Percentiles rank a stretch among this genome's conserved stretches.
These are phyloP conservation scores for Coniochaeta prunicola DNA, from an alignment of 2,329 filamentous ascomycete species.

Conservation along the genomic window DNA sequence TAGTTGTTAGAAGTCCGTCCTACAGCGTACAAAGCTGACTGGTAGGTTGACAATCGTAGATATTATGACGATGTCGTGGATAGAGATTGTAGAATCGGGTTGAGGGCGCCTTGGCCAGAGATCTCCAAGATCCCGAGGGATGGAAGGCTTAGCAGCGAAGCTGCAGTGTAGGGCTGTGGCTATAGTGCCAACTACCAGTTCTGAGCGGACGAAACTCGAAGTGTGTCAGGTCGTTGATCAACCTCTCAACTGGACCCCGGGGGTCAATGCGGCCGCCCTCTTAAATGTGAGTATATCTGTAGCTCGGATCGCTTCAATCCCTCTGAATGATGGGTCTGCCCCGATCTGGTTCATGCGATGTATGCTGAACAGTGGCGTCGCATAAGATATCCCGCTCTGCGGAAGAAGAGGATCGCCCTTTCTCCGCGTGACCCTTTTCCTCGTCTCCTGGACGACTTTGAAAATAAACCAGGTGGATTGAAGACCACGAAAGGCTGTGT, in stretches of 20 bases:
- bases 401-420: not conserved
- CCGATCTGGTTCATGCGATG: not conserved
- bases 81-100: not conserved
- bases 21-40: not conserved
- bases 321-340: not conserved
- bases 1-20: not conserved
- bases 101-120: not conserved
- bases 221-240: conserved; percentile 6
- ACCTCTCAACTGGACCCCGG: conserved; percentile 3
- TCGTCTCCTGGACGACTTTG: not conserved
- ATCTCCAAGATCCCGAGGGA: not conserved
- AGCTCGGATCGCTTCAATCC: conserved; percentile 1
- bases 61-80: not conserved
- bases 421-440: not conserved
- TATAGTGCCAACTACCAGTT: not conserved
- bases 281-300: conserved; percentile 5
- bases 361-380: not conserved
- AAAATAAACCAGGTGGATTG: not conserved
- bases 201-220: conserved; percentile 3
- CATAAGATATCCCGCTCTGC: not conserved
- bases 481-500: not conserved
- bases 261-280: conserved; percentile 6
- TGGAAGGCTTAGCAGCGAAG: not conserved
- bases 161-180: not conserved
- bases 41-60: not conserved